Conservation (phyloP, 2,329 filamentous ascomycete genomes). For the Hawksworthiomyces lignivorus region DNA sequence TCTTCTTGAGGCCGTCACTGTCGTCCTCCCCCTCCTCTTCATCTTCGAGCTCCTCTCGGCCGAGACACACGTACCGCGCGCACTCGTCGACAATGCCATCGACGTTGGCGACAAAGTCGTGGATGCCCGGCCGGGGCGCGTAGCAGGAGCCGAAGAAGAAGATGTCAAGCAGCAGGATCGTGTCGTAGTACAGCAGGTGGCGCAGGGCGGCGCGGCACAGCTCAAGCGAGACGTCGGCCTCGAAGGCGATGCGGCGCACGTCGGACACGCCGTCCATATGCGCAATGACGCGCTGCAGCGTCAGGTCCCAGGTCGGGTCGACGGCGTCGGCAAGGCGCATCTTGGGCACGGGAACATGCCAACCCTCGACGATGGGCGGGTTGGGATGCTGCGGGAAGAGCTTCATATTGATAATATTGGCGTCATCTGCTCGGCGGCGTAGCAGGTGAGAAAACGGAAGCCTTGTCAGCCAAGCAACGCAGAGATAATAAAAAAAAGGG, state of each 20-base stretch:
- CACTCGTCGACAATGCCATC: slow-evolving; percentile 79
- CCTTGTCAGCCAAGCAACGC: too few relatives aligned
- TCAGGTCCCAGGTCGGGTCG: slow-evolving; percentile 66
- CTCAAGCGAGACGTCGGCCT: slow-evolving; percentile 78
- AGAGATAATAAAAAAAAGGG: too few relatives aligned
- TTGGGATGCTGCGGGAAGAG: slow-evolving; percentile 76
- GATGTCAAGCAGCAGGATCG: slow-evolving; percentile 81
- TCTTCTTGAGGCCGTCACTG: slow-evolving; percentile 3
- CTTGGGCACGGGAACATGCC: slow-evolving; percentile 81
- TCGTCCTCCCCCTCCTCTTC: not conserved
- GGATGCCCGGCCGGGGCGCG: slow-evolving; percentile 69
- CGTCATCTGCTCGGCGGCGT: slow-evolving; percentile 60
- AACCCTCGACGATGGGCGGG: slow-evolving; percentile 71
- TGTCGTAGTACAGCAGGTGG: slow-evolving; percentile 89
- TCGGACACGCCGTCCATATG: slow-evolving; percentile 89
- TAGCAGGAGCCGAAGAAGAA: slow-evolving; percentile 94
- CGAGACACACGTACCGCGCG: slow-evolving; percentile 64
- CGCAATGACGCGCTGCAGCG: slow-evolving; percentile 69
- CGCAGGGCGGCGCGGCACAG: slow-evolving; percentile 80
- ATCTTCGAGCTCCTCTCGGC: not conserved
- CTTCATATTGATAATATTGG: slow-evolving; percentile 94
- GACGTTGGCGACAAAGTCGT: slow-evolving; percentile 68
- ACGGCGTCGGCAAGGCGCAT: slow-evolving; percentile 57
- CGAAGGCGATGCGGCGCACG: slow-evolving; percentile 75
- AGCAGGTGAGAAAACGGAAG: not conserved